Percentiles rank a stretch among this genome's conserved stretches.
These are phyloP conservation scores for Pyricularia sp. DNA, from an alignment of 2,329 filamentous ascomycete genomes.

Conservation along the genomic window DNA sequence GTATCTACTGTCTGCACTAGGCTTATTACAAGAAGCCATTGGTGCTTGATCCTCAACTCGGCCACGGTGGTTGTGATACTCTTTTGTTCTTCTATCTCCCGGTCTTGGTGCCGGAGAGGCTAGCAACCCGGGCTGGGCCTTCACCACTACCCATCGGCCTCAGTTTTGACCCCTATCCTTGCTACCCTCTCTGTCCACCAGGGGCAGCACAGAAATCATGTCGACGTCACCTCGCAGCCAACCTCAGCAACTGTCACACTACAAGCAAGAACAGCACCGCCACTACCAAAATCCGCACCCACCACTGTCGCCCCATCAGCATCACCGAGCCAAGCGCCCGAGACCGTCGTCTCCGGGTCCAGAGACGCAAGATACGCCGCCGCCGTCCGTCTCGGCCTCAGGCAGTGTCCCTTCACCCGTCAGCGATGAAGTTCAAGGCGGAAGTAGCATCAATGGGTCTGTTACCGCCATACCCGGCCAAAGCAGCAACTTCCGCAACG, in stretches of 20 bases:
- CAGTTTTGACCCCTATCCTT: background rate
- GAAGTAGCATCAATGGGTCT: conserved; percentile 14
- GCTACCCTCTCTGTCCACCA: background rate
- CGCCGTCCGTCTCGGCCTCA: conserved; percentile 23
- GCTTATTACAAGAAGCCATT: background rate
- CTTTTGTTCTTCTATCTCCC: background rate
- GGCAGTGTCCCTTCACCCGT: conserved; percentile 25
- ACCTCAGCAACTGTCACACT: background rate
- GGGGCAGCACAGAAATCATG: background rate
- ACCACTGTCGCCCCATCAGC: conserved; percentile 35
- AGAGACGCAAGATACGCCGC: conserved; percentile 31
- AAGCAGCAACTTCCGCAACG: conserved; percentile 68
- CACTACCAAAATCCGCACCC: conserved; percentile 19
- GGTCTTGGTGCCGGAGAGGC: background rate
- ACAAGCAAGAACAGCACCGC: background rate
- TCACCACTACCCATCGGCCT: background rate
- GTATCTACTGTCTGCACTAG: background rate
- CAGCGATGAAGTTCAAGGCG: conserved; percentile 19
- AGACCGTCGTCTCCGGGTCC: conserved; percentile 38
- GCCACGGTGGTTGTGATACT: background rate
- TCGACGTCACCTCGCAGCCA: background rate
- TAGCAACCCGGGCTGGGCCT: background rate
- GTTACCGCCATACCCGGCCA: conserved; percentile 37
- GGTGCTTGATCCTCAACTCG: background rate
- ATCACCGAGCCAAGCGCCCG: conserved; percentile 47